These are phyloP conservation scores for Hyphopichia buzzinii DNA, from an alignment of 1,139 yeast genomes.

Conservation along the genomic window DNA sequence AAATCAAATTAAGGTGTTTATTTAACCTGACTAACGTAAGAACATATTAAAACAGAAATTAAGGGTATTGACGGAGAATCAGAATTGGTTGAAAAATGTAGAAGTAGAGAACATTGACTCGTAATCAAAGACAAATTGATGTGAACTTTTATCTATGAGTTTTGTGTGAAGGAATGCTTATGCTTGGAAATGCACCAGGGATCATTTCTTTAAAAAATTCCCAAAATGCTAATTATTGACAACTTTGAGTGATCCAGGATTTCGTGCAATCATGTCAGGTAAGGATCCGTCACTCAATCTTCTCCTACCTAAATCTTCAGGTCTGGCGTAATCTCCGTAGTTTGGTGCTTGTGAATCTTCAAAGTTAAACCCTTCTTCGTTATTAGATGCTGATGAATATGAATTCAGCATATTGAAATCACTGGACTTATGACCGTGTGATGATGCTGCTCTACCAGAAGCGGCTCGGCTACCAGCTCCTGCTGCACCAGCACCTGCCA, in stretches of 20 bases:
- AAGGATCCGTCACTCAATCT: conserved; percentile 69
- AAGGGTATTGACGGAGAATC: neutral
- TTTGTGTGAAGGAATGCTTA: neutral
- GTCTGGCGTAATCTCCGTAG: conserved; percentile 13
- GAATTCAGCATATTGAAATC: conserved; percentile 14
- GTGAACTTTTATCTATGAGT: neutral
- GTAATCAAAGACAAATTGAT: neutral
- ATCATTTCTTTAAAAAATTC: no score
- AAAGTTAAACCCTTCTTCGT: conserved; percentile 24
- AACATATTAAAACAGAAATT: neutral
- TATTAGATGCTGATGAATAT: conserved; percentile 24
- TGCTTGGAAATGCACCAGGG: neutral
- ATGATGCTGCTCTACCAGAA: neutral
- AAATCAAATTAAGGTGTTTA: no score
- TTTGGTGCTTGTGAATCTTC: conserved; percentile 12
- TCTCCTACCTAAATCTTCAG: conserved; percentile 41
- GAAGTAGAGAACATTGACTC: neutral
- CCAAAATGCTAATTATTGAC: conserved; percentile 36
- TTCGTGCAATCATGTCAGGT: conserved; percentile 58
- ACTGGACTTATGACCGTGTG: conserved; percentile 7
- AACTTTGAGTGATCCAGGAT: conserved; percentile 46
- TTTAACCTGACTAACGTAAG: neutral
- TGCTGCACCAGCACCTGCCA: conserved; percentile 4
- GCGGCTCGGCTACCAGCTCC: conserved; percentile 2
- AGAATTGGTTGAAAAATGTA: neutral